Evolutionary conservation across 345 rosid species (phyloP).

Genomic region (Gossypium australe): DNA sequence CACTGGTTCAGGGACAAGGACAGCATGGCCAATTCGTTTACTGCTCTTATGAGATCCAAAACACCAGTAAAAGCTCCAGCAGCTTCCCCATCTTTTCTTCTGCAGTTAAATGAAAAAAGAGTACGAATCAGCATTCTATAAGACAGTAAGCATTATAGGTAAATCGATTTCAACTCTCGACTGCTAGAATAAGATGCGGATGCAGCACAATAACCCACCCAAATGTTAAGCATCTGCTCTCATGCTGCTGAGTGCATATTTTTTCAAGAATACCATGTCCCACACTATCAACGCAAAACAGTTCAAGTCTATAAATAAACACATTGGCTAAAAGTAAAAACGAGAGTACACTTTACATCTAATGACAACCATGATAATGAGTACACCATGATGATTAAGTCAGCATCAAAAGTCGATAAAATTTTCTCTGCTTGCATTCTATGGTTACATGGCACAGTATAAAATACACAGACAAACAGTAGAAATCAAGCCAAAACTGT

Average conservation of each 20-base stretch:
- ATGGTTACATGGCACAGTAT: not conserved
- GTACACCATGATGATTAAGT: not conserved
- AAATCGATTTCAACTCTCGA: not conserved
- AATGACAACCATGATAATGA: not conserved
- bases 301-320: not conserved
- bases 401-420: not conserved
- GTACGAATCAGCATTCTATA: not conserved
- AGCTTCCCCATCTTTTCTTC: constrained; percentile 89
- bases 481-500: constrained; percentile 1
- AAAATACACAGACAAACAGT: not conserved
- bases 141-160: not conserved
- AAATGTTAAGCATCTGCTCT: not conserved
- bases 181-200: not conserved
- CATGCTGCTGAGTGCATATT: not conserved
- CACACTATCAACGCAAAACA: not conserved
- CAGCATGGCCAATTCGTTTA: constrained; percentile 81
- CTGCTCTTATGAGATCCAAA: constrained; percentile 69
- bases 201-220: not conserved
- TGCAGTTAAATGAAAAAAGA: constrained; percentile 25
- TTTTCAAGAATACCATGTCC: not conserved
- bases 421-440: not conserved
- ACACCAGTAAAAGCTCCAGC: constrained; percentile 72
- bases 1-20: constrained; percentile 61
- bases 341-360: not conserved
- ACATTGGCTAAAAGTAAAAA: not conserved